Evolutionary conservation across 345 rosid species (phyloP).

Genomic region (Euphorbia tirucalli): DNA sequence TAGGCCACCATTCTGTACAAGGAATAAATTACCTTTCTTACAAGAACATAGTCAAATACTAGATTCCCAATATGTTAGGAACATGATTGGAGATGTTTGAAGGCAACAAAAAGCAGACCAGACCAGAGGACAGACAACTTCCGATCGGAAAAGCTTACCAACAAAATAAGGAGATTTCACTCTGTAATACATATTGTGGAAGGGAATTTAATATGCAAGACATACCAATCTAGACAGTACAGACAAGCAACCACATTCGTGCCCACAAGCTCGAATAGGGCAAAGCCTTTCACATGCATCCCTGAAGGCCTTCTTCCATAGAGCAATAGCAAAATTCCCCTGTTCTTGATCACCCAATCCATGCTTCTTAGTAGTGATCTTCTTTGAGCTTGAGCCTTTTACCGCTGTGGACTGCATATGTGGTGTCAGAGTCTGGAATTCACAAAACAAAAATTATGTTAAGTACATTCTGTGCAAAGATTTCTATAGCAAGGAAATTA

Average conservation of each 20-base stretch:
- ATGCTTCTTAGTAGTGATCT: conserved; percentile 44
- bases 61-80: background rate
- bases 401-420: conserved; percentile 75
- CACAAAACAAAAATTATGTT: conserved; percentile 13
- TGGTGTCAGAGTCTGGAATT: conserved; percentile 73
- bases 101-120: background rate
- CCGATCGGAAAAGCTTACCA: too few relatives aligned
- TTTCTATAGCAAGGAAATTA: background rate
- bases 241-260: conserved; percentile 87
- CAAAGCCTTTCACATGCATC: conserved; percentile 93
- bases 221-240: conserved; percentile 76
- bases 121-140: background rate
- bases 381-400: conserved; percentile 59
- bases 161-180: background rate
- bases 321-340: conserved; percentile 65
- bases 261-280: conserved; percentile 76
- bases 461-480: background rate
- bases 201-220: conserved; percentile 4
- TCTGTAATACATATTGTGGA: background rate
- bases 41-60: background rate
- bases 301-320: conserved; percentile 88
- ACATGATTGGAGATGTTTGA: background rate
- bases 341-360: conserved; percentile 62
- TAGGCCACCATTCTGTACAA: too few relatives aligned
- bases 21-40: too few relatives aligned